Evolutionary conservation across 176 grass and related monocot genomes (phyloP).

Genomic region (Carex myosuroides): DNA sequence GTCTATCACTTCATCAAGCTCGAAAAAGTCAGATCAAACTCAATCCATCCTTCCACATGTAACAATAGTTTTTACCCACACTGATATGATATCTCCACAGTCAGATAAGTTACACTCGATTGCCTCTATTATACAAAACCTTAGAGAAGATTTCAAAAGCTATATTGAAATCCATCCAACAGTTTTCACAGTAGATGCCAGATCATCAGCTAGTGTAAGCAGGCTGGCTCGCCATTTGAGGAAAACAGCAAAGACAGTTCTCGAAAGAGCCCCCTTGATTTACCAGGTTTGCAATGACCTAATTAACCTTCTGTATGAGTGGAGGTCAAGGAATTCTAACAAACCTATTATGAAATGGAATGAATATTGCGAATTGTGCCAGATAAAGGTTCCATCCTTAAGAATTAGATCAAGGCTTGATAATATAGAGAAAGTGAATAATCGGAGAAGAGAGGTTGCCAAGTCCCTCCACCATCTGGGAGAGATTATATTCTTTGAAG

Average conservation of each 20-base stretch:
- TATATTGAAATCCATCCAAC: conserved; percentile 83
- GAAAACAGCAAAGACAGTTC: conserved; percentile 58
- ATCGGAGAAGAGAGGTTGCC: conserved; percentile 42
- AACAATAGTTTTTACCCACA: conserved; percentile 70
- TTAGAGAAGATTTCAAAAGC: conserved; percentile 68
- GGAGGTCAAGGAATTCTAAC: conserved; percentile 51
- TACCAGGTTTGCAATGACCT: conserved; percentile 83
- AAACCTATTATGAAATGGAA: conserved; percentile 64
- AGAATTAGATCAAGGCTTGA: conserved; percentile 67
- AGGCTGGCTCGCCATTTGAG: conserved; percentile 62
- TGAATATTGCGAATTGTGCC: conserved; percentile 78
- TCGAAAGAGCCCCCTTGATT: conserved; percentile 60
- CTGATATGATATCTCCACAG: conserved; percentile 56
- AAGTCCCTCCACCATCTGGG: conserved; percentile 62
- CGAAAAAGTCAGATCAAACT: conserved; percentile 12
- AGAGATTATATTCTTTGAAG: conserved; percentile 77
- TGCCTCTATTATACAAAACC: conserved; percentile 54
- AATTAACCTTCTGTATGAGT: conserved; percentile 51
- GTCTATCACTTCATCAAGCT: conserved; percentile 43
- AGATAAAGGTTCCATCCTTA: conserved; percentile 53
- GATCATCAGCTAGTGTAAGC: conserved; percentile 68
- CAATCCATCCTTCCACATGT: conserved; percentile 41
- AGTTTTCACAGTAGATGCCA: conserved; percentile 78
- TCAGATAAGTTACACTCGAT: conserved; percentile 44
- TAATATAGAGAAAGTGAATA: conserved; percentile 63